Conservation (phyloP, 176 grass and related monocot species). For the Lolium multiflorum region DNA sequence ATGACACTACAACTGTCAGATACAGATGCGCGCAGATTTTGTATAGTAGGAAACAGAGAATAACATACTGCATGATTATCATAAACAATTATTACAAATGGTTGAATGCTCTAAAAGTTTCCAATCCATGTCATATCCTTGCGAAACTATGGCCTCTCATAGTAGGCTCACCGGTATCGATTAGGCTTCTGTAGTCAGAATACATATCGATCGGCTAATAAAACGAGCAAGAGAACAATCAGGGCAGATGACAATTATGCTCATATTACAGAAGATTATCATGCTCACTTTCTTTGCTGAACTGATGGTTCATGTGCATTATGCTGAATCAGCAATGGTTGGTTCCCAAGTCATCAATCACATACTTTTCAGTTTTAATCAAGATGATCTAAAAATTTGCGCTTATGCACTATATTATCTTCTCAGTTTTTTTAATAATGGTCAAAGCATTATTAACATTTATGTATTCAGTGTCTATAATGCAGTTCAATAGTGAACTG, state of each 20-base stretch:
- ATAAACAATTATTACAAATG: not conserved
- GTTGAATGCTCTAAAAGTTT: not conserved
- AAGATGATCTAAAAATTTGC: not conserved
- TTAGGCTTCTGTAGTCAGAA: not conserved
- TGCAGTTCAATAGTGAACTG: too few species aligned
- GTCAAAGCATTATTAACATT: not conserved
- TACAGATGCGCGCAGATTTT: not conserved
- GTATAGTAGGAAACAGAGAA: not conserved
- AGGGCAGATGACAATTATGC: not conserved
- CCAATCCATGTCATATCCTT: not conserved
- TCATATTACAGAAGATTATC: not conserved
- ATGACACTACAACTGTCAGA: not conserved
- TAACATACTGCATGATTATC: not conserved
- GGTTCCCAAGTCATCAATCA: not conserved
- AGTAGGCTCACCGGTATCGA: not conserved
- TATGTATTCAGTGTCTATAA: not conserved
- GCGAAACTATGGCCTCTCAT: not conserved
- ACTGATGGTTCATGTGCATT: constrained; percentile 7
- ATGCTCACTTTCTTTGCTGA: not conserved
- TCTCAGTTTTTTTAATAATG: not conserved
- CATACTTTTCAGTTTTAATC: not conserved
- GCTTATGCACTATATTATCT: not conserved
- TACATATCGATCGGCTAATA: not conserved
- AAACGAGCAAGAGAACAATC: not conserved
- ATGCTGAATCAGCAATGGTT: not conserved